phyloP scores from a whole-genome alignment of 2,329 filamentous ascomycete genomes.

The Huntiella decipiens region DNA sequence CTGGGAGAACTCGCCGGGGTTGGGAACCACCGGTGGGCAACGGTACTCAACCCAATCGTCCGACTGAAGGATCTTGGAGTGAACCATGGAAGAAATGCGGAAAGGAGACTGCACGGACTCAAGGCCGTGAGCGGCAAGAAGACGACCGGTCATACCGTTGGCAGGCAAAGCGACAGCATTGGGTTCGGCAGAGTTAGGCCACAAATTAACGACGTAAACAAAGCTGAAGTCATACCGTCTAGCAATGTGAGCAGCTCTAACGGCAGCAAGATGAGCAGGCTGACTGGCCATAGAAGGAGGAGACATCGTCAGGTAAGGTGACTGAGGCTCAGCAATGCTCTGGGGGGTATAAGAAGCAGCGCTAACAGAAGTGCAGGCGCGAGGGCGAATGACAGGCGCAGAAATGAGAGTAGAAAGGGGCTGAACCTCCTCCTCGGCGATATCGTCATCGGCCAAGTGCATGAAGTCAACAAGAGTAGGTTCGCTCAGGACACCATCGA shows the following conservation, averaged over 20 bases:
- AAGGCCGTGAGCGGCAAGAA: conserved; percentile 36
- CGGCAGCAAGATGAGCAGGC: conserved; percentile 29
- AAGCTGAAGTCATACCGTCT: conserved; percentile 37
- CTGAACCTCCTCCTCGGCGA: conserved; percentile 25
- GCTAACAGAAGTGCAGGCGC: not conserved
- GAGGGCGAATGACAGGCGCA: conserved; percentile 3
- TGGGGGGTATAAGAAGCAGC: no score
- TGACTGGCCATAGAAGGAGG: conserved; percentile 24
- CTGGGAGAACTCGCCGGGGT: conserved; percentile 25
- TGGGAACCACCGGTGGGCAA: conserved; percentile 21
- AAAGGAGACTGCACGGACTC: conserved; percentile 32
- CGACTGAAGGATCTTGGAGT: conserved; percentile 29
- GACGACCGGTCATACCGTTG: conserved; percentile 25
- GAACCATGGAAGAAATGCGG: conserved; percentile 29
- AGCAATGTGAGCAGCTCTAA: conserved; percentile 36
- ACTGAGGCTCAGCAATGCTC: conserved; percentile 5
- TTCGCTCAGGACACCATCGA: conserved; percentile 23
- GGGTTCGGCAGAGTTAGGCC: conserved; percentile 22
- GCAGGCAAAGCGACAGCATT: conserved; percentile 2
- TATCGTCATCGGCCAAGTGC: conserved; percentile 36
- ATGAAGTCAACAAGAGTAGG: conserved; percentile 35
- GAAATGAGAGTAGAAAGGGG: conserved; percentile 1
- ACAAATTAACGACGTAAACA: conserved; percentile 39
- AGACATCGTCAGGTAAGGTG: conserved; percentile 24
- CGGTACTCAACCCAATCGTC: conserved; percentile 35